Evolutionary conservation across 805 yeast genomes (phyloP).

Genomic region (Starmerella stigmatis): DNA sequence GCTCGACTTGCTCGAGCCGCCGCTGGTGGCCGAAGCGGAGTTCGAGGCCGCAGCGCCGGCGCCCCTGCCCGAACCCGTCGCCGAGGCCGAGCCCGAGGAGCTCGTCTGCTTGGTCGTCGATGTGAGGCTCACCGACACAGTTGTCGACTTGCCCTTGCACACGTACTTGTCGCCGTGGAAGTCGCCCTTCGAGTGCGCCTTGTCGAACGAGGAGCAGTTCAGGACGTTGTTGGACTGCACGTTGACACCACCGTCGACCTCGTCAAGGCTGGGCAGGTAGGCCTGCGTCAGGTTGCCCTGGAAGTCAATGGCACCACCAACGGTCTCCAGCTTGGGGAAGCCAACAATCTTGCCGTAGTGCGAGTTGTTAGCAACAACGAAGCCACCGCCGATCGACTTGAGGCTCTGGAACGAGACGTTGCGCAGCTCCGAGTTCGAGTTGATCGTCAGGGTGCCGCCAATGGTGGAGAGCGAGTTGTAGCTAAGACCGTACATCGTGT

Average conservation of each 20-base stretch:
- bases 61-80: conserved; percentile 10
- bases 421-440: conserved; percentile 62
- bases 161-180: conserved; percentile 81
- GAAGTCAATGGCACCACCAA: conserved; percentile 82
- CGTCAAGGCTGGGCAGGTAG: conserved; percentile 57
- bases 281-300: conserved; percentile 75
- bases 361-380: conserved; percentile 77
- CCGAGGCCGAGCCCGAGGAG: conserved; percentile 12
- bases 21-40: conserved; percentile 10
- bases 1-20: conserved; percentile 1
- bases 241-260: conserved; percentile 87
- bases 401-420: conserved; percentile 59
- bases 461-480: conserved; percentile 44
- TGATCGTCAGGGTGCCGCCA: conserved; percentile 72
- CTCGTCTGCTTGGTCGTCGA: conserved; percentile 14
- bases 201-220: conserved; percentile 68
- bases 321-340: conserved; percentile 59
- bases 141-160: conserved; percentile 31
- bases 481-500: conserved; percentile 39
- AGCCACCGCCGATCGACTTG: conserved; percentile 82
- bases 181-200: conserved; percentile 63
- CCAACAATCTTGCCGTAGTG: conserved; percentile 54
- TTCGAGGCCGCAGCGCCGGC: conserved; percentile 10
- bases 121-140: conserved; percentile 23
- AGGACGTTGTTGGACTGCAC: conserved; percentile 57